A percentile compares a stretch with the other conserved stretches of the same genome.
Evolutionary conservation across 1,139 yeast species (phyloP).

Genomic region (Pichia norvegensis): DNA sequence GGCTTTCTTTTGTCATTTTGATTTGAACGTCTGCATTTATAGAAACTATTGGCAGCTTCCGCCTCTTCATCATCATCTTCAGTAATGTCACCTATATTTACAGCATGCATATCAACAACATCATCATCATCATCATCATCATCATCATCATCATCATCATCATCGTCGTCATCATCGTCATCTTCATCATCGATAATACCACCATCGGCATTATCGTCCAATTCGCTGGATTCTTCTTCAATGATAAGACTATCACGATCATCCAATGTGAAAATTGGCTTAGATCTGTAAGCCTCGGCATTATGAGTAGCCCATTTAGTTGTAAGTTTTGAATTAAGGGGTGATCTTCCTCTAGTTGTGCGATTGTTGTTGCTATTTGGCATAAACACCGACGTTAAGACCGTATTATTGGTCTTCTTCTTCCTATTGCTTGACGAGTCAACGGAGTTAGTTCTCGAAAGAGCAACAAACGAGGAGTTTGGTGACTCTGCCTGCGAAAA

Average conservation of each 20-base stretch:
- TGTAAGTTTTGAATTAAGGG: constrained; percentile 27
- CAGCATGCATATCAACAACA: background rate
- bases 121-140: constrained; percentile 1
- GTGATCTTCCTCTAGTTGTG: constrained; percentile 29
- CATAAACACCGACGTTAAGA: background rate
- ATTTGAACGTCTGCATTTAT: background rate
- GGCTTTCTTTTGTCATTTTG: background rate
- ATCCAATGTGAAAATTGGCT: constrained; percentile 26
- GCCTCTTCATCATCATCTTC: background rate
- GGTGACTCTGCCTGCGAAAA: constrained; percentile 27
- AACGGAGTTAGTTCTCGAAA: constrained; percentile 26
- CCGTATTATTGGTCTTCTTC: constrained; percentile 12
- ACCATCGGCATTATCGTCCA: constrained; percentile 5
- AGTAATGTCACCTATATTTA: background rate
- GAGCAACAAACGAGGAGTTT: constrained; percentile 25
- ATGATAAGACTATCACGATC: constrained; percentile 24
- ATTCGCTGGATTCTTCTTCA: constrained; percentile 29
- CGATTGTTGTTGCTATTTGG: background rate
- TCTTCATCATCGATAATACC: constrained; percentile 16
- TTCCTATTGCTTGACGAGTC: constrained; percentile 24
- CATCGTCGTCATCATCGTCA: constrained; percentile 8
- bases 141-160: constrained; percentile 7
- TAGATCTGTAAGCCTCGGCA: constrained; percentile 13
- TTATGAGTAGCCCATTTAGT: constrained; percentile 24
- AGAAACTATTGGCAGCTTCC: background rate